phyloP scores from a whole-genome alignment of 305 asterid genomes.

The Fraxinus albicans region DNA sequence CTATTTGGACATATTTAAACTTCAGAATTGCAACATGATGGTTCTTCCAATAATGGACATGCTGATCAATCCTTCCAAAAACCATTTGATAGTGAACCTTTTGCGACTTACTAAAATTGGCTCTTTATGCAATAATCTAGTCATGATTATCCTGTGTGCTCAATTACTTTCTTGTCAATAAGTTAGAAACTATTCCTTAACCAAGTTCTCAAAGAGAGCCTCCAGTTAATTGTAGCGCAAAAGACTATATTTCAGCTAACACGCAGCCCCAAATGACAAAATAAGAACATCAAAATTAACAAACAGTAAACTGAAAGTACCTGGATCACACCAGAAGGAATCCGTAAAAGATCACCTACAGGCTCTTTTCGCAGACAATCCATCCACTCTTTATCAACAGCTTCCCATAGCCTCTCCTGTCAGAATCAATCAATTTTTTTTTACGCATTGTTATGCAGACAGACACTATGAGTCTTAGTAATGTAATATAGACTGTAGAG shows the following conservation, averaged over 20 bases:
- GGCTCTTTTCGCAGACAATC: slow-evolving; percentile 68
- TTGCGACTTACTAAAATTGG: background rate
- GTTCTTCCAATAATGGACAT: background rate
- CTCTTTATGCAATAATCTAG: background rate
- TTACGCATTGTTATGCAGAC: background rate
- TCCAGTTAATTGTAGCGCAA: background rate
- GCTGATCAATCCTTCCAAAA: background rate
- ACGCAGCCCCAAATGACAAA: background rate
- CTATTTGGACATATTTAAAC: background rate
- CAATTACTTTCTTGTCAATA: background rate
- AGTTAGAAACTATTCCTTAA: background rate
- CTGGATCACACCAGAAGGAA: slow-evolving; percentile 74
- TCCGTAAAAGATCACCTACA: slow-evolving; percentile 55
- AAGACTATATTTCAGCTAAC: background rate
- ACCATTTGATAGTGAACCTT: background rate
- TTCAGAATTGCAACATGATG: background rate
- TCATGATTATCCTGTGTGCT: background rate
- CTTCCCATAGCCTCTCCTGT: slow-evolving; percentile 85
- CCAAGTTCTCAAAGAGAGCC: background rate
- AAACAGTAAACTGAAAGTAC: slow-evolving; percentile 23
- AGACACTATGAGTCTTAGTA: background rate
- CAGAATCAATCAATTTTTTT: background rate
- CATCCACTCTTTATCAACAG: slow-evolving; percentile 82
- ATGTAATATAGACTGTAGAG: background rate
- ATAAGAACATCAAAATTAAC: background rate